These are phyloP conservation scores for Vicia sativa DNA, from an alignment of 306 rosid species.

Conservation along the genomic window DNA sequence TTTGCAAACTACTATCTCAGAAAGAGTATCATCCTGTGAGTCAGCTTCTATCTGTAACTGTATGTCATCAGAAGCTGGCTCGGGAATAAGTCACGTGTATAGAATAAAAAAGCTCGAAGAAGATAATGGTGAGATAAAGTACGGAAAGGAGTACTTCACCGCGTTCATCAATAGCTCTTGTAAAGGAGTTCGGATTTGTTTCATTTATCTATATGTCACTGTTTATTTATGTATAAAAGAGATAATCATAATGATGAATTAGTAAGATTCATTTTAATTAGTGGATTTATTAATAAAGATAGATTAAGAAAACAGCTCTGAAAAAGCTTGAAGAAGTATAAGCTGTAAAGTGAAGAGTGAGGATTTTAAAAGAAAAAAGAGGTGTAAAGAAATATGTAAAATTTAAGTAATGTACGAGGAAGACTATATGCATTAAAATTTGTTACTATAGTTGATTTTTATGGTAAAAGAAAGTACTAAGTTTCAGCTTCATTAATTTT, in stretches of 20 bases:
- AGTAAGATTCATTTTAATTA: too few relatives aligned
- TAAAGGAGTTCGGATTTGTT: too few relatives aligned
- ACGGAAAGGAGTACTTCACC: not conserved
- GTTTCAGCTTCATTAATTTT: conserved; percentile 30
- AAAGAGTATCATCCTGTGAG: conserved; percentile 14
- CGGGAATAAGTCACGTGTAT: not conserved
- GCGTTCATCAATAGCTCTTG: too few relatives aligned
- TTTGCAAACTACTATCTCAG: conserved; percentile 11
- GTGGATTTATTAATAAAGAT: not conserved
- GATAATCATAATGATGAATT: too few relatives aligned
- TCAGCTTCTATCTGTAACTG: conserved; percentile 22
- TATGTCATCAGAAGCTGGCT: conserved; percentile 35
- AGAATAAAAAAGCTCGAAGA: conserved; percentile 3
- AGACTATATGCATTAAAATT: not conserved
- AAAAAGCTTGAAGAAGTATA: not conserved
- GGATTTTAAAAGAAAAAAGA: not conserved
- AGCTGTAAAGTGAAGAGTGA: not conserved
- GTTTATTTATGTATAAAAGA: too few relatives aligned
- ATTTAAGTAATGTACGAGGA: conserved; percentile 1
- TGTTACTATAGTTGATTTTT: not conserved
- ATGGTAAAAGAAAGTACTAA: conserved; percentile 19
- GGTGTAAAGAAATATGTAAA: conserved; percentile 3
- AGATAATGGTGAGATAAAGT: conserved; percentile 28
- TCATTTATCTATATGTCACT: too few relatives aligned
- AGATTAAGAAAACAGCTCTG: not conserved